Evolutionary conservation across 257 asterid genomes (phyloP).

Genomic region (Catharanthus roseus): DNA sequence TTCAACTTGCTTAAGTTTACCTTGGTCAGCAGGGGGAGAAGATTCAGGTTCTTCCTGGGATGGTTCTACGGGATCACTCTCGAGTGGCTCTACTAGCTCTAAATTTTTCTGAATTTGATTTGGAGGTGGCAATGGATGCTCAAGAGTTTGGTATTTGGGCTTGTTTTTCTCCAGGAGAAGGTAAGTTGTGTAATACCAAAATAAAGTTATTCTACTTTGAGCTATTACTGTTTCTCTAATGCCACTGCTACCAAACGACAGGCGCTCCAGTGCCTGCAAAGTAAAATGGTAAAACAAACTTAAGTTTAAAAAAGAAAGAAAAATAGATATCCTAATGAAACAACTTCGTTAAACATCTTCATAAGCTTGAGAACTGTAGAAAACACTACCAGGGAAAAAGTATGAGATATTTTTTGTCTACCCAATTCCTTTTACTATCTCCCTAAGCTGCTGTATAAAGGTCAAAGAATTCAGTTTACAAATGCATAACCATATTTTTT

Average conservation of each 20-base stretch:
- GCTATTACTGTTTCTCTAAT: conserved; percentile 69
- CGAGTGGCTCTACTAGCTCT: conserved; percentile 45
- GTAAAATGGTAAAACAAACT: background rate
- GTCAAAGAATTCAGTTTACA: background rate
- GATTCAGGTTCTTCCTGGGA: conserved; percentile 39
- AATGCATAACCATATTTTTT: too few species aligned
- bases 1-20: conserved; percentile 72
- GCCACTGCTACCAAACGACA: conserved; percentile 70
- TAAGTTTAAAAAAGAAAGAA: background rate
- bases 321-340: too few species aligned
- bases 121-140: conserved; percentile 45
- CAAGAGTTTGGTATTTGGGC: conserved; percentile 80
- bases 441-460: too few species aligned
- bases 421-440: background rate
- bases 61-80: conserved; percentile 40
- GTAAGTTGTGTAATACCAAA: conserved; percentile 89
- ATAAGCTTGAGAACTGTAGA: background rate
- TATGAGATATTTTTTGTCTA: background rate
- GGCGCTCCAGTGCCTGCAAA: conserved; percentile 73
- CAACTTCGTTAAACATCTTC: background rate
- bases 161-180: conserved; percentile 88
- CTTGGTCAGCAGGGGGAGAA: conserved; percentile 56
- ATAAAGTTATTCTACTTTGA: conserved; percentile 74
- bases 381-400: background rate
- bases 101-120: conserved; percentile 32